A percentile compares a stretch with the other conserved stretches of the same genome.
Conservation (phyloP, 2,329 filamentous ascomycete genomes). For the Verticillium nubilum region DNA sequence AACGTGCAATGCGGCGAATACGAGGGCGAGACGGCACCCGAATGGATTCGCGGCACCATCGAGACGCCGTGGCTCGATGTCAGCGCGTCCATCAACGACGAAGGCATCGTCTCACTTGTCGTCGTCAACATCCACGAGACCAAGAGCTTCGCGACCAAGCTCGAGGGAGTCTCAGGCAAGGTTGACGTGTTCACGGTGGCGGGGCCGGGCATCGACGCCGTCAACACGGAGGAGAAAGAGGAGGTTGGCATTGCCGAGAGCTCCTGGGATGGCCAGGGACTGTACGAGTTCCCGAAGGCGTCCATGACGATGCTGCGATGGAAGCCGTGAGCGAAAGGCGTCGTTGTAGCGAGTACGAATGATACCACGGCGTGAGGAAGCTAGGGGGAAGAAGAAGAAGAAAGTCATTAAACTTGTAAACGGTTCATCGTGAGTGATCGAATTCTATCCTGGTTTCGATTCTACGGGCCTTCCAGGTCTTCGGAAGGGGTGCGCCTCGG, state of each 20-base stretch:
- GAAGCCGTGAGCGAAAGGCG: conserved; percentile 30
- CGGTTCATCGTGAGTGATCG: neutral
- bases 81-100: conserved; percentile 52
- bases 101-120: conserved; percentile 58
- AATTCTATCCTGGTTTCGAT: neutral
- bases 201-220: conserved; percentile 48
- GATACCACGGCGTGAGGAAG: neutral
- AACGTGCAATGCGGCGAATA: conserved; percentile 62
- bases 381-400: neutral
- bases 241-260: conserved; percentile 42
- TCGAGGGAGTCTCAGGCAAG: conserved; percentile 48
- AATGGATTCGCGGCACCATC: conserved; percentile 59
- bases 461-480: neutral
- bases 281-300: conserved; percentile 62
- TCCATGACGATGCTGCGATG: conserved; percentile 63
- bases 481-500: conserved; percentile 42
- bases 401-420: neutral
- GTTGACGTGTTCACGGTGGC: conserved; percentile 60
- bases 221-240: conserved; percentile 58
- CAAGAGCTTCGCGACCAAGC: conserved; percentile 50
- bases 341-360: neutral
- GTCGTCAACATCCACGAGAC: conserved; percentile 69
- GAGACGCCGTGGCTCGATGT: conserved; percentile 69
- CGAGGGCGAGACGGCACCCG: conserved; percentile 58
- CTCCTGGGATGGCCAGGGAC: conserved; percentile 57